These are phyloP conservation scores for Schwanniomyces occidentalis DNA, from an alignment of 805 yeast species.

Conservation along the genomic window DNA sequence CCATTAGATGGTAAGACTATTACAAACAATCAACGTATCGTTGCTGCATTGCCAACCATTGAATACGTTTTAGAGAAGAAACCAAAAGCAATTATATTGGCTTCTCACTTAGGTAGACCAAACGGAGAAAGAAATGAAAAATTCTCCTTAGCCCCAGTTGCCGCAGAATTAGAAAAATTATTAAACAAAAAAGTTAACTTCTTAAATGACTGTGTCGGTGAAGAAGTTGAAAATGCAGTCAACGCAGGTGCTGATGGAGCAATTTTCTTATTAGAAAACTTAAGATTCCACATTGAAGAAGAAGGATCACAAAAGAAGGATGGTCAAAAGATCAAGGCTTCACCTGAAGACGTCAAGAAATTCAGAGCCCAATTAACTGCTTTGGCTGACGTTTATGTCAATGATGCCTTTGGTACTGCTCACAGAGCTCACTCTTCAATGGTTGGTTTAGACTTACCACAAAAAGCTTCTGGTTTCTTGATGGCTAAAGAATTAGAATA, in stretches of 20 bases:
- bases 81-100: constrained; percentile 89
- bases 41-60: constrained; percentile 98
- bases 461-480: constrained; percentile 98
- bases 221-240: constrained; percentile 80
- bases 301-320: constrained; percentile 92
- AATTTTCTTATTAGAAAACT: constrained; percentile 90
- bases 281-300: constrained; percentile 97
- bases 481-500: constrained; percentile 96
- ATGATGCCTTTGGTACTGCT: constrained; percentile 99
- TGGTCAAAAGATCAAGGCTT: constrained; percentile 93
- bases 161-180: constrained; percentile 80
- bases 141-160: constrained; percentile 92
- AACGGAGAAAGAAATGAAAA: constrained; percentile 87
- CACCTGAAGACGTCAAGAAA: constrained; percentile 74
- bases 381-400: constrained; percentile 94
- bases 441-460: constrained; percentile 95
- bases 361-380: constrained; percentile 91
- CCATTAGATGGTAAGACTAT: constrained; percentile 94
- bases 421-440: constrained; percentile 99
- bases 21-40: constrained; percentile 99
- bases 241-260: constrained; percentile 74
- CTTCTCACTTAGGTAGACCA: constrained; percentile 99
- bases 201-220: constrained; percentile 90
- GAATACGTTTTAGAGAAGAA: constrained; percentile 88
- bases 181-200: constrained; percentile 73